Base-by-base conservation (phyloP, 2,329 filamentous ascomycete species). In the Geosmithia morbida region DNA sequence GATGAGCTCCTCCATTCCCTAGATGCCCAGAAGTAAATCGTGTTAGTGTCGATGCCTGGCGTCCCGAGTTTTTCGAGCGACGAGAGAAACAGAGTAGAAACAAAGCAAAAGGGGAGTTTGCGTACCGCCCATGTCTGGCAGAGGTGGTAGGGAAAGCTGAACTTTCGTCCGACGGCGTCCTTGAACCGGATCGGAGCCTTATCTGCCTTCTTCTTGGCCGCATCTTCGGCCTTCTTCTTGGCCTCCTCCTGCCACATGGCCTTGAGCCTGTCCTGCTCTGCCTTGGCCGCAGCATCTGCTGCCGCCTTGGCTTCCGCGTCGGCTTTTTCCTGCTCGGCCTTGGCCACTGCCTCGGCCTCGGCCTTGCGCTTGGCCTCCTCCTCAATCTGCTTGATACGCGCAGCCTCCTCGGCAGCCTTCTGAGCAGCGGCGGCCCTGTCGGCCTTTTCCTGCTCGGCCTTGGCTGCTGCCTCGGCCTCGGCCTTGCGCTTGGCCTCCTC, bases 81-180 rank as follows among this genome's bases (percentile, higher is more conserved):
- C 5, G 17, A 26, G 18, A 14, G 16, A 16, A 26, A 44, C 43
- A 29, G 19, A 13, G 43, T 7, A 29, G 14, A n/a, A 44, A 30
- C 17, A n/a, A 18, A 33, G 37, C 1, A 17, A n/a, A 37, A 37
- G 14, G 33, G n/a, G 33, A 16, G 7, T 41, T 22, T 16, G 48
- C 78, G 60, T 77, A 89, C 85, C 68, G 72, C 69, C 87, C 87
- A 94, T 2, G 82, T 92, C 57, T 81, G 79, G 63, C 88, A 95
- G 29, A 94, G 63, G 52, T 89, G 79, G 65, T 83, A 95, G 1
- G 89, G 89, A 58, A 96, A 95, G 64, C 80, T 92, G 62, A 94
- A 96, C 63, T 94, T 95, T 54, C 89, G 77, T 30, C 87, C 86
- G 16, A 96, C 80, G 1, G 88, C 88, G 60, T 96, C 89, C 65